Base-by-base conservation (phyloP, 176 grass and related monocot genomes). In the Carex myosuroides region DNA sequence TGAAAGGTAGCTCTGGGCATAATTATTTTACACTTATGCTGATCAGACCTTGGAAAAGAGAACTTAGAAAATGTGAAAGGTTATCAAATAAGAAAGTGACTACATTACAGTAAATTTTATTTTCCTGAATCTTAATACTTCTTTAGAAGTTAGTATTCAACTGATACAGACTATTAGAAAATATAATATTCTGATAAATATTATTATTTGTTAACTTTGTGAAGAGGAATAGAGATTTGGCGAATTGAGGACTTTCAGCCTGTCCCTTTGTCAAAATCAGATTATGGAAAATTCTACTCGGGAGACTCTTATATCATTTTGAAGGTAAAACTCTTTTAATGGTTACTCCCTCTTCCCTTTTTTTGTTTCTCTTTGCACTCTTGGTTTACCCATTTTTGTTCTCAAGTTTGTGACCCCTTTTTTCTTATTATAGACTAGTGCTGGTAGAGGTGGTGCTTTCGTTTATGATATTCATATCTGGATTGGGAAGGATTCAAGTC, bases 391-490 rank as follows among this genome's bases (percentile, higher is more conserved):
- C 50, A 41, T 55, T 65, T 44, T 64, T 35, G 58, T 56, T 9
- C 60, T 13, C 57, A 53, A 85, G 80, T 35, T 85, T 61, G 7
- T 42, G 37, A 42, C 11, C 18, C 12, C 5, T 37, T 62, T 55
- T 55, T 50, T 7, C 13, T 83, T 60, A 29, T 30, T 70, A 59
- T 83, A 90, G 88, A 90, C 88, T 74, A 84, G 62, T 81, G 4
- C 62, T 74, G 81, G 80, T 39, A 86, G 56, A 90, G 81, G 85
- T 72, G 88, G 88, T 71, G 61, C 85, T 13, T 87, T 79, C 58
- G 70, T 84, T 16, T 87, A 90, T 80, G 88, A 90, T 79, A 90
- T 90, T 75, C 88, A 90, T 62, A 87, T 90, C 81, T 90, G 88
- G 88, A 87, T 90, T 22, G 88, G 88, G 17, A 87, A 84, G n/a